A percentile compares a stretch with the other conserved stretches of the same genome.
Conservation (phyloP, 345 rosid genomes). For the Heritiera fomes region DNA sequence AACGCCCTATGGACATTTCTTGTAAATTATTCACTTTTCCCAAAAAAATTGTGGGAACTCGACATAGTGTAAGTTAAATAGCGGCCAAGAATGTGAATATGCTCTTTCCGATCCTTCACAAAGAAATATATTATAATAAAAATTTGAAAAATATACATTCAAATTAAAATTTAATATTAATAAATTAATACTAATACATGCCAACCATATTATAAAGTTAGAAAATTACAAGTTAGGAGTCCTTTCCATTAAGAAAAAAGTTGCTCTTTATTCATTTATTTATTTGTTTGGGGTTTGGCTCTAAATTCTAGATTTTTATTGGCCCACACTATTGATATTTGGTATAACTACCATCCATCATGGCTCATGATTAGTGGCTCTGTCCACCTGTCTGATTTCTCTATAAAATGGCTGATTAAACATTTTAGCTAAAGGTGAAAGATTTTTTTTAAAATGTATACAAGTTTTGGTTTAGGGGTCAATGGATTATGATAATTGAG, state of each 20-base stretch:
- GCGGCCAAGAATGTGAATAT: conserved; percentile 9
- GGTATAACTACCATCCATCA: conserved; percentile 22
- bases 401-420: conserved; percentile 8
- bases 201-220: not conserved
- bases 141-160: not conserved
- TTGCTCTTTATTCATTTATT: not conserved
- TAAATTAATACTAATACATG: not conserved
- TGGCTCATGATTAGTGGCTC: conserved; percentile 20
- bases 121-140: not conserved
- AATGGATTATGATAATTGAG: not conserved
- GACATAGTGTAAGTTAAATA: not conserved
- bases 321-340: not conserved
- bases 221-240: not conserved
- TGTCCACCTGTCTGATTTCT: not conserved
- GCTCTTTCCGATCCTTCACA: not conserved
- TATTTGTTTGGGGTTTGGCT: not conserved
- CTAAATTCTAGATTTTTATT: not conserved
- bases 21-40: not conserved
- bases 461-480: not conserved
- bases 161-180: not conserved
- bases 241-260: not conserved
- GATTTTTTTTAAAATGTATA: too few species aligned
- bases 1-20: not conserved
- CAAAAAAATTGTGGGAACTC: not conserved
- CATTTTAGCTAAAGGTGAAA: not conserved